Percentiles rank a stretch among this genome's conserved stretches.
These are phyloP conservation scores for Penicillium sp. DNA, from an alignment of 2,329 filamentous ascomycete genomes.

Conservation along the genomic window DNA sequence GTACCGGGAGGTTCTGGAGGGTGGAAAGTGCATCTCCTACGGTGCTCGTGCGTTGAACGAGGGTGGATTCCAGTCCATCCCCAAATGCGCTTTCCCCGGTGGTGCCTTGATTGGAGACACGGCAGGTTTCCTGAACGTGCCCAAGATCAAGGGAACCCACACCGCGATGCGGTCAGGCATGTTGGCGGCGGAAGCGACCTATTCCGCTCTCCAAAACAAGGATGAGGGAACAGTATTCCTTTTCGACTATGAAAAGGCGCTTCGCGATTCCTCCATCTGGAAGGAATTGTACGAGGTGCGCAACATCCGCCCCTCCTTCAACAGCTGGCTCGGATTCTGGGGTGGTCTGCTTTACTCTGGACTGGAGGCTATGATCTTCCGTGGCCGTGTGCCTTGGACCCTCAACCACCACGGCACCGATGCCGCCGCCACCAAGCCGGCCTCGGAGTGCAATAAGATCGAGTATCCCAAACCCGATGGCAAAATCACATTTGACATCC, in stretches of 20 bases:
- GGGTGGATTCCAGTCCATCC: constrained; percentile 95
- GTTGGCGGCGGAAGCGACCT: constrained; percentile 88
- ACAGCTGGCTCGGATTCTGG: constrained; percentile 76
- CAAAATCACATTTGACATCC: constrained; percentile 88
- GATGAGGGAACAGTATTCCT: constrained; percentile 74
- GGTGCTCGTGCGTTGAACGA: constrained; percentile 86
- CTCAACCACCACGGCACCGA: constrained; percentile 77
- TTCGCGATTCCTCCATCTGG: constrained; percentile 85
- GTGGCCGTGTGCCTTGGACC: constrained; percentile 85
- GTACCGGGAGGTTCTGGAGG: constrained; percentile 79
- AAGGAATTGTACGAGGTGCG: constrained; percentile 89
- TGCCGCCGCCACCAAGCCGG: constrained; percentile 69
- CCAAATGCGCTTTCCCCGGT: constrained; percentile 92
- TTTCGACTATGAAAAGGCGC: constrained; percentile 85
- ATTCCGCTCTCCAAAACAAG: constrained; percentile 58
- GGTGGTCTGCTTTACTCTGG: constrained; percentile 91
- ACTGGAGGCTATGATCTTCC: constrained; percentile 80
- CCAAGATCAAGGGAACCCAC: constrained; percentile 97
- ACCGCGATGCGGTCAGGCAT: constrained; percentile 97
- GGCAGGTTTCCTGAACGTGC: constrained; percentile 92
- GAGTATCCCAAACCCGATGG: constrained; percentile 96
- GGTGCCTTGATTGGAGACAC: constrained; percentile 94
- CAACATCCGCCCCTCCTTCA: constrained; percentile 96
- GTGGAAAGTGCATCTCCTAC: constrained; percentile 96
- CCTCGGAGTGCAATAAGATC: constrained; percentile 77